These are phyloP conservation scores for Mycena sp. DNA, from an alignment of 1,284 basidiomycete genomes.

Conservation along the genomic window DNA sequence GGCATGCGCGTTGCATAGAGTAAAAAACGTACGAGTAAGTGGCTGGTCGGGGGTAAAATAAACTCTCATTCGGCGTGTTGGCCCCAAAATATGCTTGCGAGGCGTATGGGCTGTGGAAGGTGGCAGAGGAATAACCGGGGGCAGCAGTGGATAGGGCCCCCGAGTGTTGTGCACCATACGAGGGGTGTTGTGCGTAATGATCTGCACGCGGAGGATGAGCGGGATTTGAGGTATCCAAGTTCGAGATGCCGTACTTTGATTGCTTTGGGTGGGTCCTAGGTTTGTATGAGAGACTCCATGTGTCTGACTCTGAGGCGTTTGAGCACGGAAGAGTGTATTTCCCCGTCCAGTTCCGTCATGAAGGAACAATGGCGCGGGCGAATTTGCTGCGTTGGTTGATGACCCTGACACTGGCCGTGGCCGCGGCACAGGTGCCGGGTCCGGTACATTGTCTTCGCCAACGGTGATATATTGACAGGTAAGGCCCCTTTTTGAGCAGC, in stretches of 20 bases:
- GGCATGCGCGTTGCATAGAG: background rate
- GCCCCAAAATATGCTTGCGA: background rate
- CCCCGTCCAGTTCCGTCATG: too few relatives aligned
- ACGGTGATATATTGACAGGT: slow-evolving; percentile 16
- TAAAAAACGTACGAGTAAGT: background rate
- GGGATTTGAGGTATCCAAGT: background rate
- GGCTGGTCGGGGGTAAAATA: background rate
- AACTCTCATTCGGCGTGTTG: background rate
- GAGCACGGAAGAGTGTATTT: background rate
- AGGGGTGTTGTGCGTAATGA: background rate
- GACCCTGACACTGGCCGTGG: background rate
- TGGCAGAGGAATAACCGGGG: background rate
- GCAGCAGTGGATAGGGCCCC: background rate
- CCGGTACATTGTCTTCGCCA: background rate
- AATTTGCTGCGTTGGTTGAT: background rate
- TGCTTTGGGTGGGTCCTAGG: background rate
- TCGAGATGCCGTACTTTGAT: background rate
- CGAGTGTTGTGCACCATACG: background rate
- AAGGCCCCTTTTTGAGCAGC: slow-evolving; percentile 19
- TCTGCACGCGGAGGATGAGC: background rate
- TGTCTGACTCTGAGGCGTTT: background rate
- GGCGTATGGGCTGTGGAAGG: background rate
- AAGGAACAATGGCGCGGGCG: background rate
- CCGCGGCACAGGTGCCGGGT: background rate
- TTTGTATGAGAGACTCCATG: background rate